Evolutionary conservation across 176 grass and related monocot genomes (phyloP), one percentile per base, ranked within the genome.

Genomic region (Typha latifolia): DNA sequence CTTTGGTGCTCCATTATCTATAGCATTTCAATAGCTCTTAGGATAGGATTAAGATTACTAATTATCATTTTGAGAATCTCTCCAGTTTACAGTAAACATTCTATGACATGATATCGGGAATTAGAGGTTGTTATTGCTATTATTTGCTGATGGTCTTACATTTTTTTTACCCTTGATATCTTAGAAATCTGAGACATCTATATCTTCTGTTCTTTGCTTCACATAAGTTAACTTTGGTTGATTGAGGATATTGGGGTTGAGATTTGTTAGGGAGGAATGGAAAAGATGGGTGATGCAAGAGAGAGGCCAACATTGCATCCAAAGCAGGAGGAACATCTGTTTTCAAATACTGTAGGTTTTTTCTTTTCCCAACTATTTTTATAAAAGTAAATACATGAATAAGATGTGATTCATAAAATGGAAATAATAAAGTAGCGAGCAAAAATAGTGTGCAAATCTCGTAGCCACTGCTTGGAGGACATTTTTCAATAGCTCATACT

Each of bases 211-310:
- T 27, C 12, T 64, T 34, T 14, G 5, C n/a, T 64, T 43, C 11
- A 19, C 63, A 3, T 47, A 10, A 65, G 32, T 19, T 65, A 18
- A 65, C 32, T 56, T 77, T 12, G 43, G 11, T 84, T 88, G 52
- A 88, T 84, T 71, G 73, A 63, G 81, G 66, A 34, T 80, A 77
- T 10, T 68, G 64, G 2, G 32, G 55, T 74, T 84, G 81, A 81
- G 81, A 74, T 81, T 88, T 88, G 66, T 70, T 88, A 84, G 81
- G 85, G 22, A 84, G 85, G 22, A 88, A 81, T 21, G 85, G 85
- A 73, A 84, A 88, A 74, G 85, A 88, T 84, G 85, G 85, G 81
- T 88, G 85, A 81, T 88, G 73, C 81, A 59, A 71, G 65, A 66
- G 61, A 66, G 64, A 84, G 69, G 81, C 69, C 66, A 71, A 47